phyloP scores from a whole-genome alignment of 108 stramenopile species.

The Hondaea fermentalgiana region DNA sequence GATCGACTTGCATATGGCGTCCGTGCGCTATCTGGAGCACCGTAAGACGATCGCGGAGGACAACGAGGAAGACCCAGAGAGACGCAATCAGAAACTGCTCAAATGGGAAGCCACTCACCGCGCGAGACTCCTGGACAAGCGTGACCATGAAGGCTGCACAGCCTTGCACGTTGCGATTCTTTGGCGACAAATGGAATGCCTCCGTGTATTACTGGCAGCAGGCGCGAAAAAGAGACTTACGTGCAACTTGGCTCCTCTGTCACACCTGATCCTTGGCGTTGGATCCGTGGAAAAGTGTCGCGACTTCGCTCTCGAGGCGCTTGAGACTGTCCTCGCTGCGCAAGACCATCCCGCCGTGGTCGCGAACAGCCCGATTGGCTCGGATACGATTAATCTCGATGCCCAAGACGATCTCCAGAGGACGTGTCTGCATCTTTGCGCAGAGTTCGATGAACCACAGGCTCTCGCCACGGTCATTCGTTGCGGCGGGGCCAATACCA shows the following conservation, averaged over 20 bases:
- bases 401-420: neutral
- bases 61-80: neutral
- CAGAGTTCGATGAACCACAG: neutral
- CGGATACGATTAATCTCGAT: neutral
- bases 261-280: neutral
- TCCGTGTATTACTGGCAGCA: neutral
- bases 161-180: neutral
- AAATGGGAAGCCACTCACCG: neutral
- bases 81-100: neutral
- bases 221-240: neutral
- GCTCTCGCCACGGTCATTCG: neutral
- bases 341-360: neutral
- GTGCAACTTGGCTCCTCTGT: neutral
- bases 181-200: neutral
- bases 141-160: conserved; percentile 1
- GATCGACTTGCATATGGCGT: neutral
- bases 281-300: neutral
- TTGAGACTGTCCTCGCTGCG: neutral
- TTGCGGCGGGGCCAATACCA: too few relatives aligned
- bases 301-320: neutral
- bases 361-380: neutral
- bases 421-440: neutral
- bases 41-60: neutral
- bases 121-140: neutral
- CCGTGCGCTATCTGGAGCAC: neutral